Base-by-base conservation (phyloP, 1,284 basidiomycete genomes). In the Leccinum solheimii region DNA sequence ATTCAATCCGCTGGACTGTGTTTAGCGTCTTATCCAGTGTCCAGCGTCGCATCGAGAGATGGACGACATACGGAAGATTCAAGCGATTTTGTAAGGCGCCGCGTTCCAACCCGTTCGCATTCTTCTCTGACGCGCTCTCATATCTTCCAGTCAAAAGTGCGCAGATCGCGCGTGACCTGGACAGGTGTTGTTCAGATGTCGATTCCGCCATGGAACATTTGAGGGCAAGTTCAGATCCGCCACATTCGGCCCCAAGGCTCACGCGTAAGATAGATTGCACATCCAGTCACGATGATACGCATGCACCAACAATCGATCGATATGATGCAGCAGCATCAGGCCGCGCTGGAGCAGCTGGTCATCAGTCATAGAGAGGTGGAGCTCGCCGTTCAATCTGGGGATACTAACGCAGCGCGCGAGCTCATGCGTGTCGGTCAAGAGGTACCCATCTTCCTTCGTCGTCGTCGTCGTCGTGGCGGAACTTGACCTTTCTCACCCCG, bases 361-460 rank as follows among this genome's bases (percentile, higher is more conserved):
- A 78, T 74, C 1, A 77, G 68, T 36, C 71, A 72, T n/a, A 68
- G 68, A 54, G 77, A 83, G 55, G 67, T 80, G 11, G 66, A 71
- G 34, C 68, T 72, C 14, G 72, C 81, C 5, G 70, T 74, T 26
- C 72, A 76, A 50, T 71, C 74, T 51, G 83, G 81, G 4, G 74
- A 77, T 43, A 9, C 27, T 27, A 71, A 69, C 43, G 78, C 67
- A 11, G 84, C 81, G 8, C 68, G 77, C 60, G 69, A 73, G 4
- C 70, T 86, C 45, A 85, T 86, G 83, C 75, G 76, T 50, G 70
- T 75, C 26, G 83, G 83, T 14, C 85, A 86, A 72, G 70, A 72
- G 64, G 83, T 82, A 64, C 19, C n/a, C 11, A 67, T 53, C 55
- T 43, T 40, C 59, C 34, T 56, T 27, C 1, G 8, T 27, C 7